Percentiles rank a stretch among this genome's conserved stretches.
Evolutionary conservation across 2,329 filamentous ascomycete genomes (phyloP).

Genomic region (Meredithiella fracta): DNA sequence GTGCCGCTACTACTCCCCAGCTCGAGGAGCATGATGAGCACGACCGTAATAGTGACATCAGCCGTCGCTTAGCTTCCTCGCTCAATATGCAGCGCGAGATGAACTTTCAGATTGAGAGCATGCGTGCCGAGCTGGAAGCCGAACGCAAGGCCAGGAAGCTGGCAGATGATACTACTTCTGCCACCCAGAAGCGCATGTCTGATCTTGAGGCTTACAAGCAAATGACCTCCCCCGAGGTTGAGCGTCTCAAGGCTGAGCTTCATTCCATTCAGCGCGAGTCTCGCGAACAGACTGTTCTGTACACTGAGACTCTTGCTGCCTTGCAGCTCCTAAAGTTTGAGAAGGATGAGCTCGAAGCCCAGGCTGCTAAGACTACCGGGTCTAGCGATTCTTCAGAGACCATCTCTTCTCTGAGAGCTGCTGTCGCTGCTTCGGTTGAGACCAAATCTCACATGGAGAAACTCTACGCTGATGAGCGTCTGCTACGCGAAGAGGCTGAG

Average conservation of each 20-base stretch:
- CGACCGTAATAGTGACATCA: constrained; percentile 54
- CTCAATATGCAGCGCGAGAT: constrained; percentile 66
- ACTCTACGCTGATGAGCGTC: constrained; percentile 68
- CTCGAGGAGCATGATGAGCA: constrained; percentile 43
- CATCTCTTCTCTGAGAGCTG: constrained; percentile 58
- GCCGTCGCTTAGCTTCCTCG: constrained; percentile 65
- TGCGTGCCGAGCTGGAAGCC: constrained; percentile 55
- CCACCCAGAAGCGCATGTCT: constrained; percentile 64
- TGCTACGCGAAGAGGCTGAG: constrained; percentile 59
- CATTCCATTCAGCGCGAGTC: constrained; percentile 63
- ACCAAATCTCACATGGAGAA: constrained; percentile 62
- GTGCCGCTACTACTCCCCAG: constrained; percentile 43
- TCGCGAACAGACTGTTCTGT: constrained; percentile 64
- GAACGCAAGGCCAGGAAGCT: constrained; percentile 69
- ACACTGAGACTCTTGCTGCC: constrained; percentile 59
- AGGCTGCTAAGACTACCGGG: constrained; percentile 50
- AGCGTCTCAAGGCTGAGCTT: constrained; percentile 70
- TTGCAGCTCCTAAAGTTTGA: constrained; percentile 69
- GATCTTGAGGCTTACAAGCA: constrained; percentile 77
- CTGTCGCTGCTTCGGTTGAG: constrained; percentile 61
- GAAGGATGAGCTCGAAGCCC: constrained; percentile 57
- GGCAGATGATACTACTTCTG: constrained; percentile 73
- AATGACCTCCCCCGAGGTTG: constrained; percentile 67
- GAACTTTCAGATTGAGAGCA: constrained; percentile 55
- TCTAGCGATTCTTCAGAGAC: constrained; percentile 54